Evolutionary conservation across 768 basidiomycete genomes (phyloP), one percentile per base, ranked within the genome.

Genomic region (Nidularia sp.): DNA sequence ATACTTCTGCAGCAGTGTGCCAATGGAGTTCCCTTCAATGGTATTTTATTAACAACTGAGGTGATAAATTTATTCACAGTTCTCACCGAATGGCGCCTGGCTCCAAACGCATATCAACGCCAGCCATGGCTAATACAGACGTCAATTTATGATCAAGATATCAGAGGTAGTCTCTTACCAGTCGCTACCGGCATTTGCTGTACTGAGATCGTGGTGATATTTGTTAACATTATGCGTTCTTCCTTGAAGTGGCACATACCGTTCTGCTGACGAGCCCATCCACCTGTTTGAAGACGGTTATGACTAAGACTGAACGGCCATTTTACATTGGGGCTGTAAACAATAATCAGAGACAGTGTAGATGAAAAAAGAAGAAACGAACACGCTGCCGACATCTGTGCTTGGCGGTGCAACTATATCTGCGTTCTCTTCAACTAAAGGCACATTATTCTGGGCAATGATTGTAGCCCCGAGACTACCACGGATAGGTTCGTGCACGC

Each of bases 271-370:
- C 83, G 73, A 22, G 84, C 79, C 83, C 84, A 86, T 1, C 85
- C 85, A n/a, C 84, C 85, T 3, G 73, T 71, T 49, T 77, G 76
- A 5, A 86, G 57, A 33, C 81, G 79, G 59, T 74, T 84, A 59
- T 83, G 82, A 54, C 83, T 84, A 18, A 83, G 62, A 45, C 77
- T 70, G 60, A 85, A 82, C 0, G 84, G 78, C 85, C 85, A 86
- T 58, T 85, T 86, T 54, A 73, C 72, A 56, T 84, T 85, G 7
- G 53, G 13, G 9, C 44, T 45, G 25, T 29, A 45, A 45, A 22
- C 3, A 45, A 13, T 13, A n/a, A 45, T 45, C 44, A 45, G 25
- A 13, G 25, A 22, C 7, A 45, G 25, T 25, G 44, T 45, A 3
- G 44, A n/a, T 3, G 44, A 3, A 9, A 25, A n/a, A 29, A 45